Percentiles rank a stretch among this genome's conserved stretches.
Conservation (phyloP, 306 rosid genomes). For the Sechiopsis laciniata region DNA sequence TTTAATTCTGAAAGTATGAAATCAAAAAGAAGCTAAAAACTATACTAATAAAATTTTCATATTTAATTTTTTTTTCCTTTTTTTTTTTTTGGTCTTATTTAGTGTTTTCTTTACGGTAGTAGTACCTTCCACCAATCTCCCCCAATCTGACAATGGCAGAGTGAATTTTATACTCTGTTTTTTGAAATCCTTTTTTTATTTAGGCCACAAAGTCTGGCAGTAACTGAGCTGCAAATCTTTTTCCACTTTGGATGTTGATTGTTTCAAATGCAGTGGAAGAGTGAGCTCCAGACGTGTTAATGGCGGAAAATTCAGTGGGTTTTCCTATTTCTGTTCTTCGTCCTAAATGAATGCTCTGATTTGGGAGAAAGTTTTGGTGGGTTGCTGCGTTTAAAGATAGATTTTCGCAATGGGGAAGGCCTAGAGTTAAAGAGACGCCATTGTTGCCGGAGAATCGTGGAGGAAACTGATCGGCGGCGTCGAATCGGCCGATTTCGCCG, state of each 20-base stretch:
- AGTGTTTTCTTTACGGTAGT: slow-evolving; percentile 68
- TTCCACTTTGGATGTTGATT: slow-evolving; percentile 81
- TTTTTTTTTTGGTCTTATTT: neutral
- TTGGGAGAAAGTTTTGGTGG: slow-evolving; percentile 65
- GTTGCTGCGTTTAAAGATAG: slow-evolving; percentile 49
- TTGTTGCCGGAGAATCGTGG: slow-evolving; percentile 81
- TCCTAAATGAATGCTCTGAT: slow-evolving; percentile 63
- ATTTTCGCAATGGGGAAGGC: slow-evolving; percentile 81
- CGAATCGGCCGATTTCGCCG: slow-evolving; percentile 75
- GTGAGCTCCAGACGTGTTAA: slow-evolving; percentile 54
- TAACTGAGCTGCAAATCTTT: slow-evolving; percentile 85
- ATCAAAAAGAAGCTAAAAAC: slow-evolving; percentile 30
- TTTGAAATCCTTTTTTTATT: no score
- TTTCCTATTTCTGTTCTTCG: slow-evolving; percentile 67
- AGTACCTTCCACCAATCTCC: slow-evolving; percentile 32
- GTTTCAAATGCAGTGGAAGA: slow-evolving; percentile 68
- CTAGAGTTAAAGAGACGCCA: slow-evolving; percentile 85
- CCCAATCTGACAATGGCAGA: neutral
- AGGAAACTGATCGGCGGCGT: slow-evolving; percentile 59
- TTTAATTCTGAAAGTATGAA: slow-evolving; percentile 60
- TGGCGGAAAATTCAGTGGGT: slow-evolving; percentile 52
- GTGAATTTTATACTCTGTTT: no score
- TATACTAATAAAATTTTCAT: slow-evolving; percentile 39
- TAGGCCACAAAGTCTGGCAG: slow-evolving; percentile 76
- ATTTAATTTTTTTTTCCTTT: neutral